These are phyloP conservation scores for Skeletonema menzelii DNA, from an alignment of 108 stramenopile species.

Conservation along the genomic window DNA sequence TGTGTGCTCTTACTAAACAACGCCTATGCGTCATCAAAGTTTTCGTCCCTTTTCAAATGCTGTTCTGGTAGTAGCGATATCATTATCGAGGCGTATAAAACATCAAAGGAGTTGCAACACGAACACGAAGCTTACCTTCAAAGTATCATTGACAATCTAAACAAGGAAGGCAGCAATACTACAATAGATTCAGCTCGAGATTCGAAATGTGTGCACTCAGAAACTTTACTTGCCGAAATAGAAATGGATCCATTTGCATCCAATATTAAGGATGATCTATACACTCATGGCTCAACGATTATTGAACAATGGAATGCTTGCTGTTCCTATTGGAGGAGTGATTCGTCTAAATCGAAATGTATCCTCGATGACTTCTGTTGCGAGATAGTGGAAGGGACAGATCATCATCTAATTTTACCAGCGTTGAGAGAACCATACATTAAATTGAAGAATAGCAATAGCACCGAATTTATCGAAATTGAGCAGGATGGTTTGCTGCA, in stretches of 20 bases:
- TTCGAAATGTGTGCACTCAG: background rate
- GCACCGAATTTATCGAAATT: slow-evolving; percentile 17
- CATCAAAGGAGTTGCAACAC: background rate
- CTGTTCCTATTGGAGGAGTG: slow-evolving; percentile 30
- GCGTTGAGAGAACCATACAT: slow-evolving; percentile 38
- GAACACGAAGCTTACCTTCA: background rate
- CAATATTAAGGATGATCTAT: background rate
- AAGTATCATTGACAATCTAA: background rate
- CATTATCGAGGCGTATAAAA: background rate
- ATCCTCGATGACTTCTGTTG: slow-evolving; percentile 18
- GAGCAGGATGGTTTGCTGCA: slow-evolving; percentile 66
- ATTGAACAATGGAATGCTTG: slow-evolving; percentile 30
- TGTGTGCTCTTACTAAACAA: background rate
- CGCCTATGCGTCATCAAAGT: background rate
- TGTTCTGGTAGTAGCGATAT: background rate
- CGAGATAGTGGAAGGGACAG: slow-evolving; percentile 13
- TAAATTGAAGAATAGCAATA: background rate
- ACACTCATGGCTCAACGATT: slow-evolving; percentile 6
- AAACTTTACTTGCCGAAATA: background rate
- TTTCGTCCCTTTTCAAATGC: background rate
- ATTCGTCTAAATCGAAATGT: slow-evolving; percentile 9
- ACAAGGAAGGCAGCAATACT: background rate
- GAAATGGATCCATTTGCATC: background rate
- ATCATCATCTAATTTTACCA: slow-evolving; percentile 38
- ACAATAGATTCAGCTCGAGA: background rate